Evolutionary conservation across 345 rosid species (phyloP).

Genomic region (Arabidopsis suecica): DNA sequence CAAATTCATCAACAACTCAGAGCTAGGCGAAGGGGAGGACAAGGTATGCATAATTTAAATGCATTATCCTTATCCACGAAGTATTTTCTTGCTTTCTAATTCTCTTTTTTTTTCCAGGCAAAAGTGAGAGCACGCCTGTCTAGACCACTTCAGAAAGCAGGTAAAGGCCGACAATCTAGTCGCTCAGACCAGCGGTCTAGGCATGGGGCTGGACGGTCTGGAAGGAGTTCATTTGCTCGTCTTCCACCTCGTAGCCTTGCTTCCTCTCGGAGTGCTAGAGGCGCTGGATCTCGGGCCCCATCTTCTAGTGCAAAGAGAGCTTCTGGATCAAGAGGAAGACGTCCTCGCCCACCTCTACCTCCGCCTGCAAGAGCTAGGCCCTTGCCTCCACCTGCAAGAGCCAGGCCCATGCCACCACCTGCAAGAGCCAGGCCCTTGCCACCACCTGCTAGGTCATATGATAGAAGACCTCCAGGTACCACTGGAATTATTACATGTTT

Average conservation of each 20-base stretch:
- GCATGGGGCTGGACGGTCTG: slow-evolving; percentile 62
- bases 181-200: slow-evolving; percentile 69
- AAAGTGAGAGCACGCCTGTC: slow-evolving; percentile 97
- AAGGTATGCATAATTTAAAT: slow-evolving; percentile 56
- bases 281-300: slow-evolving; percentile 58
- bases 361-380: slow-evolving; percentile 74
- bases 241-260: slow-evolving; percentile 59
- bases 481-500: slow-evolving; percentile 10
- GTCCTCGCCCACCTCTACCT: slow-evolving; percentile 72
- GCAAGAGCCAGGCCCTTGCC: slow-evolving; percentile 74
- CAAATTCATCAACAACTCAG: slow-evolving; percentile 89
- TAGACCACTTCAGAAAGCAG: slow-evolving; percentile 82
- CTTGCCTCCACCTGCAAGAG: slow-evolving; percentile 41
- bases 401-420: slow-evolving; percentile 57
- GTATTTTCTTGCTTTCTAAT: slow-evolving; percentile 23
- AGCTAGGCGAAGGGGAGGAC: slow-evolving; percentile 79
- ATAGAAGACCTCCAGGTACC: slow-evolving; percentile 85
- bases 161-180: slow-evolving; percentile 63
- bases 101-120: slow-evolving; percentile 53
- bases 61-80: not conserved
- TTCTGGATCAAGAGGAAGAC: slow-evolving; percentile 66
- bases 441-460: slow-evolving; percentile 75
- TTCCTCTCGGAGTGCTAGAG: slow-evolving; percentile 54
- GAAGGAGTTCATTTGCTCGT: slow-evolving; percentile 73
- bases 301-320: slow-evolving; percentile 66